Conservation (phyloP, 805 yeast genomes). For the Yamadazyma paraphyllophila region DNA sequence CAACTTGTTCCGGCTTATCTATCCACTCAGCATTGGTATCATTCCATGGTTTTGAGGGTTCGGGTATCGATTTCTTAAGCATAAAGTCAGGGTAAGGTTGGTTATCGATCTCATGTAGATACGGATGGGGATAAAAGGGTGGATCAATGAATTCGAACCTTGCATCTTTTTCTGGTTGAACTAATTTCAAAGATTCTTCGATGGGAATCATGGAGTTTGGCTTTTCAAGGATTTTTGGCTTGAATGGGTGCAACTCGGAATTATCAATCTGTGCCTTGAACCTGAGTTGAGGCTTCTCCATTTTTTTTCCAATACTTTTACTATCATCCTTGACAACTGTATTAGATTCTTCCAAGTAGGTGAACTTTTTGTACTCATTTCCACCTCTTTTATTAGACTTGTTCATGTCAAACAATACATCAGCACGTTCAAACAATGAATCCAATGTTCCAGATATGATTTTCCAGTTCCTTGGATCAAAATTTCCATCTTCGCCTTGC, state of each 20-base stretch:
- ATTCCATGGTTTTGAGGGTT: constrained; percentile 63
- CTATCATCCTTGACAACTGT: constrained; percentile 11
- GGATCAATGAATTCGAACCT: constrained; percentile 43
- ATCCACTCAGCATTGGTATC: constrained; percentile 69
- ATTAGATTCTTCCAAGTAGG: constrained; percentile 50
- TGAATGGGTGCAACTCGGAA: constrained; percentile 67
- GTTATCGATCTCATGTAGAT: constrained; percentile 65
- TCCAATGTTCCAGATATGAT: constrained; percentile 64
- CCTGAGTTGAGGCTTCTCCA: constrained; percentile 65
- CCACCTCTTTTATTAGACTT: constrained; percentile 13
- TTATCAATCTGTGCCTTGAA: constrained; percentile 67
- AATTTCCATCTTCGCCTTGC: constrained; percentile 20
- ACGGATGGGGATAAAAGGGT: constrained; percentile 75
- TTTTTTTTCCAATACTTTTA: constrained; percentile 22
- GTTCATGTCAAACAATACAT: constrained; percentile 57
- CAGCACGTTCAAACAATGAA: constrained; percentile 70
- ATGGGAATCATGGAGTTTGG: constrained; percentile 66
- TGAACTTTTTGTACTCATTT: constrained; percentile 23
- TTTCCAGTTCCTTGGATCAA: constrained; percentile 53
- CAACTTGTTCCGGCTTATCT: constrained; percentile 52
- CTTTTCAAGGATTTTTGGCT: constrained; percentile 66
- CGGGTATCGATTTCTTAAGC: constrained; percentile 38
- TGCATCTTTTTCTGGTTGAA: constrained; percentile 25
- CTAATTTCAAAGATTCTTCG: constrained; percentile 44
- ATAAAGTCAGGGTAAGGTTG: constrained; percentile 67